Base-by-base conservation (phyloP, 768 basidiomycete genomes). In the Russula sp. region DNA sequence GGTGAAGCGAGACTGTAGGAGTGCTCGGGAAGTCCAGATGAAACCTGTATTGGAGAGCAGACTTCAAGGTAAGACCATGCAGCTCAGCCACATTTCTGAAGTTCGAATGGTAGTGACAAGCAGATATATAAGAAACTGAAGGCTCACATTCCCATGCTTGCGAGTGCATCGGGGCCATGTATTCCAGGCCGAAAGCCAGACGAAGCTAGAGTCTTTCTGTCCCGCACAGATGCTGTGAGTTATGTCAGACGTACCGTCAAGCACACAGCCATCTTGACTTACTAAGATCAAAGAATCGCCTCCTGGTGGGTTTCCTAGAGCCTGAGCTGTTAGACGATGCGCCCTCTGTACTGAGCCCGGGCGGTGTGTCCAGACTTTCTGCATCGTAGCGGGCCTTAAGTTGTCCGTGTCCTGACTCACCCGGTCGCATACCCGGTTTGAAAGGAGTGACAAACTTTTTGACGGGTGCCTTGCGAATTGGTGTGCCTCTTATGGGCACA, bases 361-460 rank as follows among this genome's bases (percentile, higher is more conserved):
- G 42, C 3, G 39, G 16, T 32, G 20, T 29, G 11, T 11, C 41
- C 20, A 7, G 48, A 25, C 16, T 35, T 25, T 66, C 59, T 45
- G 48, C 20, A 8, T 53, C 58, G 9, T 53, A 1, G 22, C 54
- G 39, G 47, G 42, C 49, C 47, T 56, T 54, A 14, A 71, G 41
- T 53, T 66, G 67, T 8, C 67, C 56, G 50, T 73, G 71, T 22
- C 77, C 78, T 49, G 74, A 70, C 64, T 79, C 75, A 41, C 75
- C 75, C 49, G 80, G 79, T 63, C 73, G 74, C 74, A 80, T 75
- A 32, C 79, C 80, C 6, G 71, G 56, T 67, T 86, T 88, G 70
- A 88, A 87, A 35, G 82, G 82, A 0, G 82, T 76, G 64, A 76
- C 79, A 64, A 83, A 84, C 25, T 77, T 73, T 59, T 75, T 79